These are phyloP conservation scores for Canavalia ensiformis DNA, from an alignment of 306 rosid genomes.

Conservation along the genomic window DNA sequence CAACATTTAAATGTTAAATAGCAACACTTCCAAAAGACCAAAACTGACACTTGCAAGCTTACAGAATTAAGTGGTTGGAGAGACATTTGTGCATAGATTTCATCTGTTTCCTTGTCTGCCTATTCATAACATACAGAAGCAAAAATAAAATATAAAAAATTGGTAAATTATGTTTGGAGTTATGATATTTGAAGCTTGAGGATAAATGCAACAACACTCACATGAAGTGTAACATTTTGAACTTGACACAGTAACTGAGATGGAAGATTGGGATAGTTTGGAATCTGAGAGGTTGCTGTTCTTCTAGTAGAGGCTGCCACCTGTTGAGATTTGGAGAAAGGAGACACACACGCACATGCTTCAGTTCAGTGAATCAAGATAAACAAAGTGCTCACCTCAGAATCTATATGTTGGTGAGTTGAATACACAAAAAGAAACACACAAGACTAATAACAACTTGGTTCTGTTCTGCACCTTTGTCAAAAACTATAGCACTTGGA, in stretches of 20 bases:
- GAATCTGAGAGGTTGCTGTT: conserved; percentile 92
- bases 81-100: conserved; percentile 95
- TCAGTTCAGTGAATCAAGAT: conserved; percentile 42
- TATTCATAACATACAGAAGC: conserved; percentile 48
- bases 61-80: conserved; percentile 94
- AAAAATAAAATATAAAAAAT: not conserved
- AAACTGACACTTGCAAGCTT: conserved; percentile 53
- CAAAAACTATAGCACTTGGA: not conserved
- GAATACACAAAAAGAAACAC: not conserved
- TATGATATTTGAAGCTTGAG: conserved; percentile 13
- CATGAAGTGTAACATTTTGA: conserved; percentile 87
- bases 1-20: conserved; percentile 4
- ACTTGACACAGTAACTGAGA: conserved; percentile 94
- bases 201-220: conserved; percentile 46
- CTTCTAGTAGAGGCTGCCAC: conserved; percentile 94
- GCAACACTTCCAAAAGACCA: conserved; percentile 13
- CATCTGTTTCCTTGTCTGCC: conserved; percentile 98
- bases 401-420: not conserved
- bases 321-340: conserved; percentile 55
- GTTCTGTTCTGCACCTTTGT: not conserved
- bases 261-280: conserved; percentile 90
- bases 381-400: conserved; percentile 8
- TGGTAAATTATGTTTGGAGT: not conserved
- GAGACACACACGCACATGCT: not conserved
- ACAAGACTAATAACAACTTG: not conserved